Evolutionary conservation across 2,329 filamentous ascomycete species (phyloP).

Genomic region (Dactylellina leptospora): DNA sequence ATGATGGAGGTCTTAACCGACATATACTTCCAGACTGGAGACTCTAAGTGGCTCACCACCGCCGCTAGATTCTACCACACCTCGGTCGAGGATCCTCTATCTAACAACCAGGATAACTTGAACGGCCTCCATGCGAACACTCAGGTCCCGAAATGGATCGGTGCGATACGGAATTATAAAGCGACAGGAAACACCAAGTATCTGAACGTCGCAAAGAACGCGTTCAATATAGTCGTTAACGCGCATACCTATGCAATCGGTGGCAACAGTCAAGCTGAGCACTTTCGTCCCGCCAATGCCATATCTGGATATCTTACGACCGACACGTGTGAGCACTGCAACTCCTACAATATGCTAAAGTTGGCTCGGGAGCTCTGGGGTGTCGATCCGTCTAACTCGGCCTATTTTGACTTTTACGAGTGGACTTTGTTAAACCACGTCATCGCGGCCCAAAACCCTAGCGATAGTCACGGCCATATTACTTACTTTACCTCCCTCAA

Average conservation of each 20-base stretch:
- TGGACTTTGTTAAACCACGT: conserved; percentile 65
- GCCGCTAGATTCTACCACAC: conserved; percentile 66
- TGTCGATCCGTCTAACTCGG: conserved; percentile 60
- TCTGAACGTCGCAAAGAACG: conserved; percentile 64
- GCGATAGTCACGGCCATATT: conserved; percentile 63
- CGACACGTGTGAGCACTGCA: conserved; percentile 67
- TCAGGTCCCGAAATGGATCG: conserved; percentile 67
- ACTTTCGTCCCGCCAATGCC: conserved; percentile 64
- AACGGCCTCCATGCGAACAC: conserved; percentile 67
- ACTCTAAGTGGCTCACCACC: conserved; percentile 63
- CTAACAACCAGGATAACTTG: conserved; percentile 63
- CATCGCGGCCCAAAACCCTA: conserved; percentile 64
- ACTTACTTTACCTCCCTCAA: conserved; percentile 67
- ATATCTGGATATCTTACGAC: conserved; percentile 62
- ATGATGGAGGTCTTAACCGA: conserved; percentile 67
- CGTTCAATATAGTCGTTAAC: conserved; percentile 64
- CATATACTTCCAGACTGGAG: conserved; percentile 63
- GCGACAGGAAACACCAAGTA: conserved; percentile 63
- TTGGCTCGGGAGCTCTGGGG: conserved; percentile 66
- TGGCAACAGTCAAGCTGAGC: conserved; percentile 67
- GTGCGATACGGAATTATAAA: conserved; percentile 64
- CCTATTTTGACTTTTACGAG: conserved; percentile 68
- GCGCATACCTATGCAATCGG: conserved; percentile 67
- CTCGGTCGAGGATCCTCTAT: conserved; percentile 63
- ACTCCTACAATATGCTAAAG: conserved; percentile 69